phyloP scores from a whole-genome alignment of 2,329 filamentous ascomycete genomes.

The Plenodomus lindquistii region DNA sequence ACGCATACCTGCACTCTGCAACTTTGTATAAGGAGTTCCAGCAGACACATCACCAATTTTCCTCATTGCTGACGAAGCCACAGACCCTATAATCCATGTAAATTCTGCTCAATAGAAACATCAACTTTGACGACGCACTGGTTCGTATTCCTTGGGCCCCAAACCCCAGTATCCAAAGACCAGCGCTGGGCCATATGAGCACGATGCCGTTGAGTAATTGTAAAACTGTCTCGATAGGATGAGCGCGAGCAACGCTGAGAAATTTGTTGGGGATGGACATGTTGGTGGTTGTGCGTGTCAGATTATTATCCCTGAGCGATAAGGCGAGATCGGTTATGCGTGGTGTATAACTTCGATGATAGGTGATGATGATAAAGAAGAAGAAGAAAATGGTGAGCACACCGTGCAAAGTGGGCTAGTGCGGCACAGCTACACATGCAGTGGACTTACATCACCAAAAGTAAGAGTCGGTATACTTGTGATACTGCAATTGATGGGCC shows the following conservation, averaged over 20 bases:
- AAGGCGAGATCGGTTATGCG: too few relatives aligned
- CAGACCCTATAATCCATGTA: neutral
- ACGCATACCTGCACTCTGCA: neutral
- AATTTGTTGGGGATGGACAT: neutral
- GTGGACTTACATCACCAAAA: too few relatives aligned
- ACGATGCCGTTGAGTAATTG: neutral
- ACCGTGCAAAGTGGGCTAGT: neutral
- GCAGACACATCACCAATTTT: neutral
- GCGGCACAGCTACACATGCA: neutral
- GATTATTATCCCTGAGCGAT: too few relatives aligned
- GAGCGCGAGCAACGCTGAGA: neutral
- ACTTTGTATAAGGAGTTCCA: neutral
- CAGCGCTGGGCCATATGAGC: neutral
- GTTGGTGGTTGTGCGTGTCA: neutral
- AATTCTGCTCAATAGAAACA: neutral
- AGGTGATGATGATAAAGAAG: too few relatives aligned
- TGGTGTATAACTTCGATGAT: too few relatives aligned
- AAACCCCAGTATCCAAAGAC: neutral
- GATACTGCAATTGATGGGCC: too few relatives aligned
- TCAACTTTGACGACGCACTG: neutral
- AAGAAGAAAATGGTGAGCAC: neutral
- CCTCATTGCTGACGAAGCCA: neutral
- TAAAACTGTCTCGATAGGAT: neutral
- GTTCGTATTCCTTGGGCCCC: neutral
- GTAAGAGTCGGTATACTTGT: too few relatives aligned